Conservation (phyloP, 176 grass and related monocot genomes). For the Eleusine indica region DNA sequence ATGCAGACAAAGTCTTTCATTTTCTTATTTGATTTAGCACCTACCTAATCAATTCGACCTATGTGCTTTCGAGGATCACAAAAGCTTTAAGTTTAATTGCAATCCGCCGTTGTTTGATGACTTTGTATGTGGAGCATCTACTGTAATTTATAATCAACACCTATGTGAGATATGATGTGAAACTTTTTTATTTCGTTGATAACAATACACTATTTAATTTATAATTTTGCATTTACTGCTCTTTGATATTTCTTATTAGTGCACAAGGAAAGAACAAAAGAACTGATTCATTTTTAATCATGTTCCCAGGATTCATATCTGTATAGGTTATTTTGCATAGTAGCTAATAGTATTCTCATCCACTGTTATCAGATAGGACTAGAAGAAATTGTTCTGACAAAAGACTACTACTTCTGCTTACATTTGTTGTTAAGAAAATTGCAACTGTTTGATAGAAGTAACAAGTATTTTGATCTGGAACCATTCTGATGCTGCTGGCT, state of each 20-base stretch:
- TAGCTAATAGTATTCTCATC: no score
- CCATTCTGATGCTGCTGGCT: no score
- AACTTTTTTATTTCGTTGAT: slow-evolving; percentile 17
- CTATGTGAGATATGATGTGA: neutral
- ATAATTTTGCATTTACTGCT: neutral
- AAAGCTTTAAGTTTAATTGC: slow-evolving; percentile 5
- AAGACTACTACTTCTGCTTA: no score
- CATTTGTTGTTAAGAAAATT: no score
- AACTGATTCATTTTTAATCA: neutral
- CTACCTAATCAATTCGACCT: neutral
- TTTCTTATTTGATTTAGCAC: neutral
- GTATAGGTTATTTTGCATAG: neutral
- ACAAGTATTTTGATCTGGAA: no score
- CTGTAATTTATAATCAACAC: neutral
- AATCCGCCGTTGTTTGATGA: neutral
- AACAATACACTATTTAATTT: neutral
- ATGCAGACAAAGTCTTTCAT: neutral
- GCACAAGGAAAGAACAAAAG: neutral
- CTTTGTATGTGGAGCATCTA: neutral
- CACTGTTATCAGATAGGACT: no score
- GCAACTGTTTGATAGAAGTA: no score
- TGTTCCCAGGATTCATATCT: neutral
- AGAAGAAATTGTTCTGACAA: no score
- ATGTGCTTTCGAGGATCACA: neutral
- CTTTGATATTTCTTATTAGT: neutral